phyloP scores from a whole-genome alignment of 2,329 filamentous ascomycete species.

The Paracoccidioides lutzii region DNA sequence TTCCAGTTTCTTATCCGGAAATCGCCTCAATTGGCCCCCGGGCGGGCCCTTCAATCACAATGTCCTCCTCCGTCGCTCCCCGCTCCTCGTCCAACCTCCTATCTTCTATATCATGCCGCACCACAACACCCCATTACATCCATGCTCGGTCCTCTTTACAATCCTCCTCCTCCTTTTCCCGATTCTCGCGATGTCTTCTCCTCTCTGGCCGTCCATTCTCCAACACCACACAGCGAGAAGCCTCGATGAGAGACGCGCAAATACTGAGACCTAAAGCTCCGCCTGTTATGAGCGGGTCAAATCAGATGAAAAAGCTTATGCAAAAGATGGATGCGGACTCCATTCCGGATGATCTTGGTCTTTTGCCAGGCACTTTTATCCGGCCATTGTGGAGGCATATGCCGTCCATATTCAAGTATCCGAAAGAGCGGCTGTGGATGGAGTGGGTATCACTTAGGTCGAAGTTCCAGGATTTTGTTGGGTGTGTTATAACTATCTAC shows the following conservation, averaged over 20 bases:
- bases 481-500: constrained; percentile 17
- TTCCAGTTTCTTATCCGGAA: background rate
- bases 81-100: constrained; percentile 13
- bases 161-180: constrained; percentile 4
- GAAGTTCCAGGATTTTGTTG: constrained; percentile 22
- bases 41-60: constrained; percentile 15
- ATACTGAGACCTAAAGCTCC: constrained; percentile 18
- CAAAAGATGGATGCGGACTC: constrained; percentile 16
- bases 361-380: constrained; percentile 33
- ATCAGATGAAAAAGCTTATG: constrained; percentile 19
- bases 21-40: constrained; percentile 22
- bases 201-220: constrained; percentile 22
- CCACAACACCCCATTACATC: constrained; percentile 11
- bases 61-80: constrained; percentile 4
- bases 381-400: constrained; percentile 27
- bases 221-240: constrained; percentile 13
- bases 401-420: constrained; percentile 28
- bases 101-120: constrained; percentile 3
- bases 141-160: constrained; percentile 1
- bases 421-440: constrained; percentile 23
- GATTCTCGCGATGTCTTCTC: constrained; percentile 15
- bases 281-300: constrained; percentile 28
- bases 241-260: constrained; percentile 5
- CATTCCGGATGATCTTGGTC: constrained; percentile 33
- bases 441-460: constrained; percentile 30